Base-by-base conservation (phyloP, 169 alveolate genomes). In the Cyclospora cayetanensis region DNA sequence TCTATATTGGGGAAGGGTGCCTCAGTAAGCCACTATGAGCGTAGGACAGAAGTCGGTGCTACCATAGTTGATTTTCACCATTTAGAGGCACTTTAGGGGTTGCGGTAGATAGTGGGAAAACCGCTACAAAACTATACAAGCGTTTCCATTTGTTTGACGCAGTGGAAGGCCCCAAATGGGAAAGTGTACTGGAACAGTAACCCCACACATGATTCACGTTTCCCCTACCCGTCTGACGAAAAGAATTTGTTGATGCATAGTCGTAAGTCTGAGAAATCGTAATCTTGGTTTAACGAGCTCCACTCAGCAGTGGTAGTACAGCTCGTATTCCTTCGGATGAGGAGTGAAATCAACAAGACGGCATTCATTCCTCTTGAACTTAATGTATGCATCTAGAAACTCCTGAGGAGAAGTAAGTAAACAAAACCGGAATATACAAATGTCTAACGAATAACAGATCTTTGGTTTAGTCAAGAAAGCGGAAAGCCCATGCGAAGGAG, bases 261-360 rank as follows among this genome's bases (percentile, higher is more conserved):
- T 7, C 60, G 7, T 7, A 46, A 46, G 15, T 15, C 60, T 7
- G n/a, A 11, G 60, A 15, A 15, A 46, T n/a, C n/a, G n/a, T n/a
- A n/a, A n/a, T n/a, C n/a, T n/a, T n/a, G n/a, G 60, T 11, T 15
- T 46, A 11, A 18, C 7, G 79, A 7, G 15, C 39, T 84, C 22
- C 27, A n/a, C n/a, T 77, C 43, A 90, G 84, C 93, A 90, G 27
- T 74, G 82, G 63, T 42, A 91, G 83, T 91, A 91, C 50, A 91
- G 74, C 65, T 91, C 91, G 70, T 35, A 91, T 82, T 91, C 94
- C 77, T 60, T 90, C 39, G 94, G 94, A 65, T 91, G 91, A 1
- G 94, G 91, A 3, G 42, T 39, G 20, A 29, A 12, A 20, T 65
- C 74, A 25, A 79, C 68, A 4, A 34, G n/a, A 3, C 34, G 35